These are phyloP conservation scores for Penicillium fuscoglaucum DNA, from an alignment of 2,329 filamentous ascomycete genomes.

Conservation along the genomic window DNA sequence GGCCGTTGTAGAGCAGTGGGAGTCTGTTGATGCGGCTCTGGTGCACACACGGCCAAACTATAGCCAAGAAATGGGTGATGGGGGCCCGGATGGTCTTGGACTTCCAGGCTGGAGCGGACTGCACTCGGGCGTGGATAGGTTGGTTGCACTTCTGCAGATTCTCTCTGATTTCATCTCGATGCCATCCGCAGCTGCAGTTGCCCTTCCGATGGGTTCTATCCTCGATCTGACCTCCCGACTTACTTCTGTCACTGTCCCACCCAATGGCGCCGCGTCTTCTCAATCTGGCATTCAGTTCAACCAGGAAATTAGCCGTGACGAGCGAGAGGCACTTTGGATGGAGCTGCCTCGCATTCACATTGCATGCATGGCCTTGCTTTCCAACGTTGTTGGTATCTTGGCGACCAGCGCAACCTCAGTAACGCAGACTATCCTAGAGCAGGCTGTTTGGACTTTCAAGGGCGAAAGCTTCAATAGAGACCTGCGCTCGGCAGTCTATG, in stretches of 20 bases:
- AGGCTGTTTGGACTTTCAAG: conserved; percentile 69
- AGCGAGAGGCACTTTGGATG: conserved; percentile 76
- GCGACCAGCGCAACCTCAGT: conserved; percentile 59
- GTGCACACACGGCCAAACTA: conserved; percentile 39
- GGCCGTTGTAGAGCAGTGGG: conserved; percentile 77
- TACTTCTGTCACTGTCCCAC: conserved; percentile 61
- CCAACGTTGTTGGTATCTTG: conserved; percentile 59
- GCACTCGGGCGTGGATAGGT: conserved; percentile 68
- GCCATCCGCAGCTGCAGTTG: conserved; percentile 65
- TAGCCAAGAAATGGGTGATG: conserved; percentile 38
- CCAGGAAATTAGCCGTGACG: conserved; percentile 72
- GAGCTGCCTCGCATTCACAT: conserved; percentile 73
- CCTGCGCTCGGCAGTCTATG: conserved; percentile 64
- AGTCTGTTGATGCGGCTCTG: conserved; percentile 58
- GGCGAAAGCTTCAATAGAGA: conserved; percentile 51
- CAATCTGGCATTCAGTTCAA: conserved; percentile 63
- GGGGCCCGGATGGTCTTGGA: conserved; percentile 45
- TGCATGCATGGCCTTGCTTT: conserved; percentile 65
- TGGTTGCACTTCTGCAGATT: conserved; percentile 65
- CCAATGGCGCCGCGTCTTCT: conserved; percentile 39
- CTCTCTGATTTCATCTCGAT: conserved; percentile 64
- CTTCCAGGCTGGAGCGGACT: conserved; percentile 74
- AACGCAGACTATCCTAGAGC: conserved; percentile 66
- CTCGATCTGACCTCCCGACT: conserved; percentile 70
- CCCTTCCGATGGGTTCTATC: conserved; percentile 66